These are phyloP conservation scores for Penicillium sp. DNA, from an alignment of 2,329 filamentous ascomycete species.

Conservation along the genomic window DNA sequence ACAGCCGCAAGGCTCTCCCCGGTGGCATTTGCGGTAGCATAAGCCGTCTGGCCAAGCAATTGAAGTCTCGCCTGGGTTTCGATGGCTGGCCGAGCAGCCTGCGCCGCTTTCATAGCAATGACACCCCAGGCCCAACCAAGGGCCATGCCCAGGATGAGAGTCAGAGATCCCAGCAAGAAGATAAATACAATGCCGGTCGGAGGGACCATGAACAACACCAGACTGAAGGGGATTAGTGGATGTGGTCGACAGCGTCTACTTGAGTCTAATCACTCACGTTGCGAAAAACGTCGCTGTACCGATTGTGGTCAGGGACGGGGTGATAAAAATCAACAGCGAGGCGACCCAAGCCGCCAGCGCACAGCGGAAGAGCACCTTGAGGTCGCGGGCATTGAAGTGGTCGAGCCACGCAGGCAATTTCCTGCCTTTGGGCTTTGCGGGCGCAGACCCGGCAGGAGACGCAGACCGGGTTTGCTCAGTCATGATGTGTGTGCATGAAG, in stretches of 20 bases:
- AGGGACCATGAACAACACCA: slow-evolving; percentile 49
- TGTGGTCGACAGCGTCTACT: no score
- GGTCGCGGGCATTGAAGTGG: slow-evolving; percentile 51
- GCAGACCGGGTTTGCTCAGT: background rate
- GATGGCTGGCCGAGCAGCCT: slow-evolving; percentile 43
- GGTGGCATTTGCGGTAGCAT: slow-evolving; percentile 35
- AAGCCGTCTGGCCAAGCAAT: slow-evolving; percentile 35
- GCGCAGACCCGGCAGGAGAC: background rate
- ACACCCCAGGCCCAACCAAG: slow-evolving; percentile 55
- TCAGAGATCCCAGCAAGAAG: slow-evolving; percentile 45
- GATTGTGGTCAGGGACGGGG: slow-evolving; percentile 42
- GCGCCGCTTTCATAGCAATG: slow-evolving; percentile 51
- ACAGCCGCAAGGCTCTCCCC: slow-evolving; percentile 31
- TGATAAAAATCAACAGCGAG: slow-evolving; percentile 51
- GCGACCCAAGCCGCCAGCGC: slow-evolving; percentile 50
- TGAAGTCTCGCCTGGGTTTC: slow-evolving; percentile 39
- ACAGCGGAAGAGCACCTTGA: slow-evolving; percentile 52
- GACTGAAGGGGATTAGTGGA: slow-evolving; percentile 19
- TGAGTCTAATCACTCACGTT: slow-evolving; percentile 18
- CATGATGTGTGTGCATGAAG: background rate
- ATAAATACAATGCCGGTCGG: slow-evolving; percentile 50
- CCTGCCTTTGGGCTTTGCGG: slow-evolving; percentile 11
- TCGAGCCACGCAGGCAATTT: slow-evolving; percentile 35
- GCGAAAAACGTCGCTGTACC: slow-evolving; percentile 52
- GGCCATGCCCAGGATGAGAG: slow-evolving; percentile 50